A percentile compares a stretch with the other conserved stretches of the same genome.
Evolutionary conservation across 129 eudicot species (phyloP).

Genomic region (Escallonia rubra): DNA sequence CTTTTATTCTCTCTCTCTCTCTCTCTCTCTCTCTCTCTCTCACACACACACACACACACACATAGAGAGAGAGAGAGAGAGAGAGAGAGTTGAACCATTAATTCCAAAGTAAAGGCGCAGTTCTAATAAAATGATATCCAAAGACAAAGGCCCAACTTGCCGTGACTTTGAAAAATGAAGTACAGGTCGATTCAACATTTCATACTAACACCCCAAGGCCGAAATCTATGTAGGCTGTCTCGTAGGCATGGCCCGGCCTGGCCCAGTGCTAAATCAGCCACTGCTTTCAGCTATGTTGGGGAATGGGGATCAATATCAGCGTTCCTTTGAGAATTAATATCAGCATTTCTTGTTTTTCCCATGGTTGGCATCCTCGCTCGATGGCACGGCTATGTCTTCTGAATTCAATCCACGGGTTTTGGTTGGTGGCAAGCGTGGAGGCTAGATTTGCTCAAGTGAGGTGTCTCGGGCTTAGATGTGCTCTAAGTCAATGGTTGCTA

Average conservation of each 20-base stretch:
- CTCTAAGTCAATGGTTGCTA: neutral
- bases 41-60: neutral
- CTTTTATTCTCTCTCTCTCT: neutral
- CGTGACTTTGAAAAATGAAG: neutral
- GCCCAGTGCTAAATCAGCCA: neutral
- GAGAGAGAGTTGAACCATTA: too few species aligned
- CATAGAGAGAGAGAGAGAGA: neutral
- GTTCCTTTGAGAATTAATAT: neutral
- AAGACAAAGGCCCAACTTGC: neutral
- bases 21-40: neutral
- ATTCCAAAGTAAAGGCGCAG: neutral
- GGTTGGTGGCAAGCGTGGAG: neutral
- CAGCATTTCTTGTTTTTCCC: neutral
- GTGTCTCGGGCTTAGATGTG: neutral
- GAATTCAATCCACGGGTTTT: neutral
- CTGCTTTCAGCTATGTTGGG: too few species aligned
- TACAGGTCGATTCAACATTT: neutral
- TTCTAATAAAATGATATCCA: constrained; percentile 15
- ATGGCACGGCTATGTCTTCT: neutral
- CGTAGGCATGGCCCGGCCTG: neutral
- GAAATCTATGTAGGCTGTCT: neutral
- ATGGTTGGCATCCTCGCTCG: too few species aligned
- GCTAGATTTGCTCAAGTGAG: neutral
- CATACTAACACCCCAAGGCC: neutral
- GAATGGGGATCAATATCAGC: neutral